phyloP scores from a whole-genome alignment of 352 stramenopile genomes.

The Plasmopara muralis region DNA sequence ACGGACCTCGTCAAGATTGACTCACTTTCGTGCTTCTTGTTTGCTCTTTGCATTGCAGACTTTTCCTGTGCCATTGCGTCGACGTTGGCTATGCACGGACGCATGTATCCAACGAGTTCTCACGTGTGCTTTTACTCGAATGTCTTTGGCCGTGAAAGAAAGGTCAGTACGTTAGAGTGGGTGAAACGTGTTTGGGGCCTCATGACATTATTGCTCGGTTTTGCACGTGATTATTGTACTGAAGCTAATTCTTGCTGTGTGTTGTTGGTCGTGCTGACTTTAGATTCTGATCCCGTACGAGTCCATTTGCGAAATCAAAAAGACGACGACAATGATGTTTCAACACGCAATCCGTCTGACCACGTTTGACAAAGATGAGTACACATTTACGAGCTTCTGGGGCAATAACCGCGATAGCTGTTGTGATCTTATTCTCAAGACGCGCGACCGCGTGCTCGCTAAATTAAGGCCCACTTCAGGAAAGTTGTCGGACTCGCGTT shows the following conservation, averaged over 20 bases:
- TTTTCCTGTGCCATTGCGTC: slow-evolving; percentile 78
- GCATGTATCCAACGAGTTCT: slow-evolving; percentile 80
- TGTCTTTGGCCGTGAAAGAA: slow-evolving; percentile 80
- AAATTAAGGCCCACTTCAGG: slow-evolving; percentile 20
- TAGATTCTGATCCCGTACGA: slow-evolving; percentile 82
- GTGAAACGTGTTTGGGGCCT: slow-evolving; percentile 11
- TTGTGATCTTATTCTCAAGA: slow-evolving; percentile 66
- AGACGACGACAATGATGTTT: slow-evolving; percentile 82
- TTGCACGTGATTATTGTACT: not conserved
- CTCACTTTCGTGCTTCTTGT: not conserved
- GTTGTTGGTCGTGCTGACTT: slow-evolving; percentile 7
- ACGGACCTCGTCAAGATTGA: too few relatives aligned
- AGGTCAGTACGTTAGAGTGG: slow-evolving; percentile 32
- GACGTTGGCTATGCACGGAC: slow-evolving; percentile 78
- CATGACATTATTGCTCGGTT: not conserved
- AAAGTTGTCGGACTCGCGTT: slow-evolving; percentile 11
- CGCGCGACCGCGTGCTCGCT: slow-evolving; percentile 44
- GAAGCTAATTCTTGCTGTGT: slow-evolving; percentile 12
- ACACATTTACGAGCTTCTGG: slow-evolving; percentile 85
- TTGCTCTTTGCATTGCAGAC: slow-evolving; percentile 35
- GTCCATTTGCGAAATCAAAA: slow-evolving; percentile 69
- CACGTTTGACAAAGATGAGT: slow-evolving; percentile 63
- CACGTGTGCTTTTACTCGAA: slow-evolving; percentile 87
- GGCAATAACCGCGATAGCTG: slow-evolving; percentile 73
- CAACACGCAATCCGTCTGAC: slow-evolving; percentile 65